Percentiles rank a stretch among this genome's conserved stretches.
Evolutionary conservation across 2,329 filamentous ascomycete species (phyloP).

Genomic region (Colletotrichum horii): DNA sequence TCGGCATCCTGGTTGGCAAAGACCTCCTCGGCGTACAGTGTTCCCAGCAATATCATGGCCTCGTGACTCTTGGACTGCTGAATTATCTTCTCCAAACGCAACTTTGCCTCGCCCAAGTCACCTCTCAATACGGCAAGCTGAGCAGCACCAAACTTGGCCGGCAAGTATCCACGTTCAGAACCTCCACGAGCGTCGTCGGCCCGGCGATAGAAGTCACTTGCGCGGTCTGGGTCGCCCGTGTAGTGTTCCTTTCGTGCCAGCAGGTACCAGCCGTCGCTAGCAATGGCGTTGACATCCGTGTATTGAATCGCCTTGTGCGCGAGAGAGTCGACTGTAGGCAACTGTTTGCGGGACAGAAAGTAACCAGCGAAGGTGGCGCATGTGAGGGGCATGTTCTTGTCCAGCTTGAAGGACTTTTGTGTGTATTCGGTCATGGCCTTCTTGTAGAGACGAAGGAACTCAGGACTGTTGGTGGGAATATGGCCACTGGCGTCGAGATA

Average conservation of each 20-base stretch:
- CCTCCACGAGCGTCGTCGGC: constrained; percentile 93
- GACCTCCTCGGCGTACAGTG: constrained; percentile 92
- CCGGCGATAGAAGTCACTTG: constrained; percentile 85
- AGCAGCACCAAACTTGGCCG: constrained; percentile 92
- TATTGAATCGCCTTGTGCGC: constrained; percentile 93
- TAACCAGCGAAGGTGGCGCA: constrained; percentile 91
- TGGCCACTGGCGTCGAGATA: constrained; percentile 87
- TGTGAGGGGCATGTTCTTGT: constrained; percentile 88
- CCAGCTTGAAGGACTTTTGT: constrained; percentile 90
- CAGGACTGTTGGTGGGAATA: constrained; percentile 80
- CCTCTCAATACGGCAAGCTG: constrained; percentile 86
- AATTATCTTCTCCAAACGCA: constrained; percentile 91
- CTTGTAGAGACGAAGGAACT: constrained; percentile 86
- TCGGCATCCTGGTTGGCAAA: constrained; percentile 77
- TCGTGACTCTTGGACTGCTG: constrained; percentile 84
- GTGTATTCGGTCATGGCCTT: constrained; percentile 95
- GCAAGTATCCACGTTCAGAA: constrained; percentile 87
- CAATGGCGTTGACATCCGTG: constrained; percentile 95
- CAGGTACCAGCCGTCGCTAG: constrained; percentile 97
- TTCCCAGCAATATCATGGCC: constrained; percentile 89
- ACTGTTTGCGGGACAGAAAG: constrained; percentile 83
- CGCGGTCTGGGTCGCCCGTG: constrained; percentile 74
- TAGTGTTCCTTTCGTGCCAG: constrained; percentile 92
- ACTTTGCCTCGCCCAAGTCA: constrained; percentile 90
- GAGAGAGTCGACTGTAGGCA: constrained; percentile 82